Conservation (phyloP, 345 rosid genomes). For the Lepidium aucheri region DNA sequence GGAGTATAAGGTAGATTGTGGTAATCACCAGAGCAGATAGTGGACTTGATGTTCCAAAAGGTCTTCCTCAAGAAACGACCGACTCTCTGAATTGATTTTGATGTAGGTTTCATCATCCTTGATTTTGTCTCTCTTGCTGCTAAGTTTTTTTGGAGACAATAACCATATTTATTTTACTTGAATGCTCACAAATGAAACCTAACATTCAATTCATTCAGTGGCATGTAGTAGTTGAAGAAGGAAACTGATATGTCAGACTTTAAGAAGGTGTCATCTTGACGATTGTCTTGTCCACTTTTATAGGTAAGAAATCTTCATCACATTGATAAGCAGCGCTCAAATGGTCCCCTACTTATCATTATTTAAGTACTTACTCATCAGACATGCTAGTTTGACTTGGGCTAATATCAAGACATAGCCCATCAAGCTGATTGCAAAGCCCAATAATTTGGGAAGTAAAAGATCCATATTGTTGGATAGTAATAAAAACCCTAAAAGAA, state of each 20-base stretch:
- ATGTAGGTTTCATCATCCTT: constrained; percentile 19
- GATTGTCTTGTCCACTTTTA: constrained; percentile 1
- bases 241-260: constrained; percentile 17
- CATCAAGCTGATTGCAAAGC: background rate
- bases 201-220: constrained; percentile 14
- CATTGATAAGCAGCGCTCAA: constrained; percentile 16
- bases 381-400: background rate
- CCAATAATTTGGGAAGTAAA: background rate
- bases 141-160: background rate
- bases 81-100: constrained; percentile 50
- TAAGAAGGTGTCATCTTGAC: constrained; percentile 23
- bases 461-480: background rate
- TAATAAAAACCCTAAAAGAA: constrained; percentile 1
- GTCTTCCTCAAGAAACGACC: constrained; percentile 45
- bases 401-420: background rate
- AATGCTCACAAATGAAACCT: constrained; percentile 6
- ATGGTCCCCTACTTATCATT: constrained; percentile 30
- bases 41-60: constrained; percentile 42
- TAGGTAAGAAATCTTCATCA: constrained; percentile 23
- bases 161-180: constrained; percentile 13
- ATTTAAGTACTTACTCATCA: background rate
- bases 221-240: constrained; percentile 25
- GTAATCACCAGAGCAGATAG: constrained; percentile 38
- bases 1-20: constrained; percentile 36
- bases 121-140: background rate